Evolutionary conservation across 1,284 basidiomycete genomes (phyloP), one percentile per base, ranked within the genome.

Genomic region (Rhodotorula sp.): DNA sequence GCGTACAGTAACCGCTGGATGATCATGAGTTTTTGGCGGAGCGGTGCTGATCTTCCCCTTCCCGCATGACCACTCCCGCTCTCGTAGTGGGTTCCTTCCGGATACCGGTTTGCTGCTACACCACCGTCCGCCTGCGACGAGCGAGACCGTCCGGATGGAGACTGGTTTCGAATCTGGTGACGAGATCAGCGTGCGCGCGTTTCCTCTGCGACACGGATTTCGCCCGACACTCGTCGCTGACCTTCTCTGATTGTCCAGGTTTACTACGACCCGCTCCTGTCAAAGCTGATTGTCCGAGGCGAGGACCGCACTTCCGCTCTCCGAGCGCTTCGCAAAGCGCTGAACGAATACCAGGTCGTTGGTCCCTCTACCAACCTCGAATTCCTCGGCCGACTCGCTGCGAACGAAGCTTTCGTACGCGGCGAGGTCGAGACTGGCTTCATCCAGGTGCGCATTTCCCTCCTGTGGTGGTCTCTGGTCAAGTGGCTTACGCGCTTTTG

Each of bases 361-460:
- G 94, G 94, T 20, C 90, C 95, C 3, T 87, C 88, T 18, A 97
- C 94, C 26, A 97, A 97, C 79, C 86, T 97, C 52, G 91, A 95
- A 79, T 97, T 97, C 81, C 83, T 97, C 71, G 85, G 89, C 71
- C 85, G 85, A 0, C 85, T 97, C 58, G 91, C 92, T 0, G 87
- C 88, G 0, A 90, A 97, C 80, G 80, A 85, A 46, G 86, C 89
- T 8, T 97, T 97, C 79, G 85, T 91, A 26, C 83, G 85, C 47
- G 92, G 86, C n/a, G 88, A 94, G 69, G 87, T 97, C 8, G 94
- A 97, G 81, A 97, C 94, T 14, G 93, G 92, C 3, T 97, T 97
- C 79, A 95, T 97, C 78, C 86, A 87, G 47, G 91, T 91, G 79
- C 75, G 81, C 77, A 54, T 43, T 31, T 5, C 12, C 3, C 26